A percentile compares a stretch with the other conserved stretches of the same genome.
These are phyloP conservation scores for Yamadazyma blattariae DNA, from an alignment of 1,139 yeast species.

Conservation along the genomic window DNA sequence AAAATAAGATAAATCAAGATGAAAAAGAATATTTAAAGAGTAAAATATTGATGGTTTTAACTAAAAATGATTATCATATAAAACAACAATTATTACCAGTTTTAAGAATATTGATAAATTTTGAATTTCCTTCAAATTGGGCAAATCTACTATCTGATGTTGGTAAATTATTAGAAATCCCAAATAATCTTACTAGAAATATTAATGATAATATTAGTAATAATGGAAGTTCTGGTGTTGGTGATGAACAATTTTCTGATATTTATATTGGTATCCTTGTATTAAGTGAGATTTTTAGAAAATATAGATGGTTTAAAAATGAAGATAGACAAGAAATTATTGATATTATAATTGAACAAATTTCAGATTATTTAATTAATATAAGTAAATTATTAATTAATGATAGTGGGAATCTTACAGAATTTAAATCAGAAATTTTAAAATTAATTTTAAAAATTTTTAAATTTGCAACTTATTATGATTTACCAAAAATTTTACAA, in stretches of 20 bases:
- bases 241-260: slow-evolving; percentile 50
- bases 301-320: slow-evolving; percentile 75
- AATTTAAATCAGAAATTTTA: slow-evolving; percentile 66
- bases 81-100: slow-evolving; percentile 70
- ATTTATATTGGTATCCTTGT: slow-evolving; percentile 78
- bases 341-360: slow-evolving; percentile 58
- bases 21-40: slow-evolving; percentile 75
- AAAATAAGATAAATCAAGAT: slow-evolving; percentile 49
- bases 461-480: slow-evolving; percentile 79
- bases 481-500: slow-evolving; percentile 71
- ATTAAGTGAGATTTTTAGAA: slow-evolving; percentile 69
- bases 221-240: too few relatives aligned
- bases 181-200: neutral
- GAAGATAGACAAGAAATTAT: slow-evolving; percentile 51
- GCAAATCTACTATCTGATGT: slow-evolving; percentile 59
- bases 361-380: slow-evolving; percentile 67
- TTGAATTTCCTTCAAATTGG: slow-evolving; percentile 77
- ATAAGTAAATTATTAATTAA: slow-evolving; percentile 59
- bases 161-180: slow-evolving; percentile 41
- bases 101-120: slow-evolving; percentile 58
- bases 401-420: slow-evolving; percentile 23
- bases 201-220: too few relatives aligned
- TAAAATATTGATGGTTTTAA: slow-evolving; percentile 47
- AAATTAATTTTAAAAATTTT: slow-evolving; percentile 74
- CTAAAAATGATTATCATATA: slow-evolving; percentile 41